These are phyloP conservation scores for Peronospora destructor DNA, from an alignment of 352 stramenopile species.

Conservation along the genomic window DNA sequence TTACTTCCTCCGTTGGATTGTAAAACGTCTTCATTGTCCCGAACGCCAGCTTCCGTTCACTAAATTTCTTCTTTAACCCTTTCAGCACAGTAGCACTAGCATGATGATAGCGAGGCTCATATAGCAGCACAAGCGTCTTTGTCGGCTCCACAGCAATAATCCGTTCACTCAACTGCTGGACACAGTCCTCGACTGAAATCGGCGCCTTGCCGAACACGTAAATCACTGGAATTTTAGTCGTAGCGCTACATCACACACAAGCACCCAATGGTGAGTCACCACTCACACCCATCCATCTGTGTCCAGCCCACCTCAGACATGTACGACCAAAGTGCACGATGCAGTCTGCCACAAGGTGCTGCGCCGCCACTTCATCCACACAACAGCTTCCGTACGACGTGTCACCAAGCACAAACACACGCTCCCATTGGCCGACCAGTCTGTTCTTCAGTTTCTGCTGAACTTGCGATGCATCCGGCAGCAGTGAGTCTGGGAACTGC, in stretches of 20 bases:
- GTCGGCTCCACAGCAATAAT: conserved; percentile 26
- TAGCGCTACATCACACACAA: conserved; percentile 35
- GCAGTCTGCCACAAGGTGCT: conserved; percentile 90
- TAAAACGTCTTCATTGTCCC: conserved; percentile 70
- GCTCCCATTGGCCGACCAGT: conserved; percentile 40
- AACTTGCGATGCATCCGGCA: conserved; percentile 84
- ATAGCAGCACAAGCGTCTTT: conserved; percentile 84
- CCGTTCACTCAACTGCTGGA: conserved; percentile 29
- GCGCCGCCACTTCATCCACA: conserved; percentile 92
- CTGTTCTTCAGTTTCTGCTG: conserved; percentile 67
- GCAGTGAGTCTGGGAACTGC: conserved; percentile 93
- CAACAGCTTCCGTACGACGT: conserved; percentile 94
- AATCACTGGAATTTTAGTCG: conserved; percentile 81
- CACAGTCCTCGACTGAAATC: conserved; percentile 56
- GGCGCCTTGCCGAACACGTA: conserved; percentile 85
- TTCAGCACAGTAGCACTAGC: conserved; percentile 47
- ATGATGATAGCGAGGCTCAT: conserved; percentile 88
- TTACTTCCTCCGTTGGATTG: conserved; percentile 33
- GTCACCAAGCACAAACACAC: conserved; percentile 92
- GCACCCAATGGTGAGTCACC: neutral
- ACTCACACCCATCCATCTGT: neutral
- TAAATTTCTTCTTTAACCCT: conserved; percentile 32
- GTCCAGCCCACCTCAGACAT: conserved; percentile 63
- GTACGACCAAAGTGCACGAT: conserved; percentile 94
- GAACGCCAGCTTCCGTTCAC: conserved; percentile 40